These are phyloP conservation scores for Cercospora janseana DNA, from an alignment of 2,329 filamentous ascomycete genomes.

Conservation along the genomic window DNA sequence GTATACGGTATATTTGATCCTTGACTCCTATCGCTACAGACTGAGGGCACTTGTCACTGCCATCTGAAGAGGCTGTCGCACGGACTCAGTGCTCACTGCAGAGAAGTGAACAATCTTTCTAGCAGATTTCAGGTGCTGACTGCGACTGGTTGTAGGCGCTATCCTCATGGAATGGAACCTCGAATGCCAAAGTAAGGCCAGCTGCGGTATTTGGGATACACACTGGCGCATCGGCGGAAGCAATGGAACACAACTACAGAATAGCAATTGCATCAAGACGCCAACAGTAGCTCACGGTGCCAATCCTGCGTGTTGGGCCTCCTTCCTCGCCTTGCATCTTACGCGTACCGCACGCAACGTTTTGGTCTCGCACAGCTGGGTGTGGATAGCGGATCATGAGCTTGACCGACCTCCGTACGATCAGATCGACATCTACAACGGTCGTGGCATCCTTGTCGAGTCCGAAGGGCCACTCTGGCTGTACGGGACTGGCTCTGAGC, in stretches of 20 bases:
- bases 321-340: conserved; percentile 57
- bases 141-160: no score
- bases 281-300: conserved; percentile 53
- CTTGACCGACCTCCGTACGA: conserved; percentile 70
- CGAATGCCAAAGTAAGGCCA: conserved; percentile 62
- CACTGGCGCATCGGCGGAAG: conserved; percentile 70
- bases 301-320: conserved; percentile 62
- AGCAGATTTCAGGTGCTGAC: no score
- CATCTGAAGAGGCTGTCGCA: no score
- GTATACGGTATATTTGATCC: no score
- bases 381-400: conserved; percentile 90
- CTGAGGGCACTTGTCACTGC: no score
- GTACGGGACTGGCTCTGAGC: conserved; percentile 68
- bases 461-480: conserved; percentile 44
- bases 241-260: conserved; percentile 63
- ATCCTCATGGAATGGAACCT: conserved; percentile 92
- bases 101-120: no score
- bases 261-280: conserved; percentile 73
- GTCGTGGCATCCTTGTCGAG: conserved; percentile 77
- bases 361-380: conserved; percentile 79
- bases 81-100: no score
- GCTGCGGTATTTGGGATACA: conserved; percentile 83
- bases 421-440: conserved; percentile 82
- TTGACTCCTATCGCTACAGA: no score
- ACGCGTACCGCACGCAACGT: conserved; percentile 63